Conservation (phyloP, 805 yeast genomes). For the Metschnikowia chrysomelidarum region DNA sequence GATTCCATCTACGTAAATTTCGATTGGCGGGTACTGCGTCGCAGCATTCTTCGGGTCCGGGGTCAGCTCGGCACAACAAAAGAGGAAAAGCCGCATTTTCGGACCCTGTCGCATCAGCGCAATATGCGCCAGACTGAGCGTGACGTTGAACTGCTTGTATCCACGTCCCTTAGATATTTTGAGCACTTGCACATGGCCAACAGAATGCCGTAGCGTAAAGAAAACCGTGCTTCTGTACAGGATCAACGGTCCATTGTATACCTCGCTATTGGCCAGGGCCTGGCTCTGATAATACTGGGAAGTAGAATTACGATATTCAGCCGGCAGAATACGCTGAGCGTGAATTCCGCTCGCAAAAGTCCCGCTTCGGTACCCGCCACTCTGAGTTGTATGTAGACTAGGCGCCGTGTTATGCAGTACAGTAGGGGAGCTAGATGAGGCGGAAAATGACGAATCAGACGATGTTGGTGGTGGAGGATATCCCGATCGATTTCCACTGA, state of each 20-base stretch:
- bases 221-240: constrained; percentile 56
- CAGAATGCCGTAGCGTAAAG: constrained; percentile 45
- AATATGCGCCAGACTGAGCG: constrained; percentile 43
- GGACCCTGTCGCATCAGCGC: constrained; percentile 25
- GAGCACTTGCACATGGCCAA: constrained; percentile 47
- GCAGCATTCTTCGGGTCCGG: constrained; percentile 25
- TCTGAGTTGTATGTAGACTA: no score
- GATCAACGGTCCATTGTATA: constrained; percentile 37
- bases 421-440: no score
- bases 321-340: no score
- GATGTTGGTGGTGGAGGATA: no score
- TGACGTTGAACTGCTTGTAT: constrained; percentile 33
- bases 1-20: constrained; percentile 57
- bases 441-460: no score
- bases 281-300: background rate
- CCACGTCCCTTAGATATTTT: constrained; percentile 47
- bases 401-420: no score
- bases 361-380: no score
- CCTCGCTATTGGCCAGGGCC: background rate
- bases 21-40: constrained; percentile 74
- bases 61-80: constrained; percentile 48
- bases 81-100: constrained; percentile 42
- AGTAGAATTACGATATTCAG: no score
- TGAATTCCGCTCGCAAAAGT: no score
- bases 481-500: no score